Conservation (phyloP, 2,329 filamentous ascomycete species). For the Chrysoporthe austroafricana region DNA sequence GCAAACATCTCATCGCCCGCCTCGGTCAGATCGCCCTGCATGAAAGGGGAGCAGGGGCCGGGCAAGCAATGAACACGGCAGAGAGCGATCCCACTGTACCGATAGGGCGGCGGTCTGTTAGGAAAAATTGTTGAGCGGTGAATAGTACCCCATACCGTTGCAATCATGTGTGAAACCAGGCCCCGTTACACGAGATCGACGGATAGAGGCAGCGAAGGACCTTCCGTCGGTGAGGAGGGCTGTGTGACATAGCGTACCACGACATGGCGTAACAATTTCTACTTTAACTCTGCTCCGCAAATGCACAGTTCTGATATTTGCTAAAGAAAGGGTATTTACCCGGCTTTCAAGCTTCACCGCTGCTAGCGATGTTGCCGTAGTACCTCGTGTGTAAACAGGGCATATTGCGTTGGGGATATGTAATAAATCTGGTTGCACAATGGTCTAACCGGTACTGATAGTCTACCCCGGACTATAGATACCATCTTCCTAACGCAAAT, state of each 20-base stretch:
- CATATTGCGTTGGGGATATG: neutral
- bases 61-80: neutral
- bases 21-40: neutral
- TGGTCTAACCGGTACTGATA: no score
- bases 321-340: neutral
- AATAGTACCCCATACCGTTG: neutral
- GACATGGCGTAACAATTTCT: neutral
- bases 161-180: neutral
- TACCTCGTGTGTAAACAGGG: neutral
- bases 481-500: neutral
- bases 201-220: slow-evolving; percentile 1
- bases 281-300: neutral
- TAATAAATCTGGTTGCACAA: neutral
- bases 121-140: neutral
- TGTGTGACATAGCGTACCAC: neutral
- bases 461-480: no score
- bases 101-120: neutral
- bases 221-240: slow-evolving; percentile 2
- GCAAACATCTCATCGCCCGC: neutral
- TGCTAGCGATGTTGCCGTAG: neutral
- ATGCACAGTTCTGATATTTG: neutral
- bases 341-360: neutral
- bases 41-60: neutral
- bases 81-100: neutral
- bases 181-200: slow-evolving; percentile 10